Percentiles rank a stretch among this genome's conserved stretches.
These are phyloP conservation scores for Skeletonema grethae DNA, from an alignment of 108 stramenopile species.

Conservation along the genomic window DNA sequence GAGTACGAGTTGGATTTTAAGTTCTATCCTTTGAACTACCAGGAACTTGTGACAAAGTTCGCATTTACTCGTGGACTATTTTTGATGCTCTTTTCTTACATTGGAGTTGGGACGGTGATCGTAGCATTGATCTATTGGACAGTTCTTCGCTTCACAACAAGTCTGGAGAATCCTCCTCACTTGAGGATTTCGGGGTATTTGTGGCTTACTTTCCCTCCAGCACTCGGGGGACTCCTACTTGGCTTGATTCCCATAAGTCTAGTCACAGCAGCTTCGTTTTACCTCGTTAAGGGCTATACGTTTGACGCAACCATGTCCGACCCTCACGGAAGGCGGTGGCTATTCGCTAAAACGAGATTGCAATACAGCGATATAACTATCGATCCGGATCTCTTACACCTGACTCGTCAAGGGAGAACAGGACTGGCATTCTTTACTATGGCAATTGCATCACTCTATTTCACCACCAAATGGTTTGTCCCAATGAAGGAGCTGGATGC, in stretches of 20 bases:
- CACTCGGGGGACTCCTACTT: conserved; percentile 65
- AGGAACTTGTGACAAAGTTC: conserved; percentile 82
- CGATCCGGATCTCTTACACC: conserved; percentile 49
- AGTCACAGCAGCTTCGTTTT: conserved; percentile 50
- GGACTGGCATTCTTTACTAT: conserved; percentile 75
- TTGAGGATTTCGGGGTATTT: conserved; percentile 64
- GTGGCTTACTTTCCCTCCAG: conserved; percentile 63
- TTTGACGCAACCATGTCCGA: conserved; percentile 27
- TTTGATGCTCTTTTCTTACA: conserved; percentile 70
- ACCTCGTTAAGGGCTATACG: conserved; percentile 36
- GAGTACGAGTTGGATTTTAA: conserved; percentile 59
- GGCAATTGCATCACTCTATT: conserved; percentile 45
- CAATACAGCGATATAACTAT: conserved; percentile 64
- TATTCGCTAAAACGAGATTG: conserved; percentile 29
- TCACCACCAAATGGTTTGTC: conserved; percentile 66
- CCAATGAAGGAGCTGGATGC: conserved; percentile 51
- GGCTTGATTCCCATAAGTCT: conserved; percentile 66
- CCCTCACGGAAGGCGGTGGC: conserved; percentile 27
- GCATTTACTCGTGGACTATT: conserved; percentile 73
- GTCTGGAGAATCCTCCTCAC: conserved; percentile 64
- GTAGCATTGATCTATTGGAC: conserved; percentile 65
- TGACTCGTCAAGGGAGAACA: conserved; percentile 64
- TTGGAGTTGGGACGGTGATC: conserved; percentile 69
- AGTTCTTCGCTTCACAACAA: conserved; percentile 63
- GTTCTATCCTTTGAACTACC: conserved; percentile 76